Evolutionary conservation across 176 grass and related monocot genomes (phyloP), one percentile per base, ranked within the genome.

Genomic region (Musa schizocarpa): DNA sequence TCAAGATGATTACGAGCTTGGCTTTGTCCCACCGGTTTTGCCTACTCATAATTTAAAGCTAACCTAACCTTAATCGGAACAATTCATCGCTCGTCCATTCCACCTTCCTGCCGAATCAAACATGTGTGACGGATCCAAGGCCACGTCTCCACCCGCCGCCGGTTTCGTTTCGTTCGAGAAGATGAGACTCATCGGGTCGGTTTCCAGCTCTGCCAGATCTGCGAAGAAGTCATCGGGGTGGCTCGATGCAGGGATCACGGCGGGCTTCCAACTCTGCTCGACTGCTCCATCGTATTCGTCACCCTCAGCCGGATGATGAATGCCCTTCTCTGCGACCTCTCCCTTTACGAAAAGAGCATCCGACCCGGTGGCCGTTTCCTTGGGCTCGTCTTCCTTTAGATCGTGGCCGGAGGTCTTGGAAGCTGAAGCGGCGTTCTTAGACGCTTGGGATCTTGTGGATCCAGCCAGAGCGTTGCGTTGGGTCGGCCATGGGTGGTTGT

Each of bases 171-270:
- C 78, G 64, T 68, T 78, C 10, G 85, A 82, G 59, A 87, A 72
- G 14, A 79, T 76, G 57, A 82, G 75, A 20, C 64, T 78, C 78
- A 79, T 62, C 1, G 85, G 85, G 52, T 87, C 76, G 0, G 70
- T 1, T 52, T 86, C 85, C 58, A 78, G 22, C 27, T 75, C 77
- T 1, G 71, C 26, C 1, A 73, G 27, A 22, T 76, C 74, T 13
- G 56, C 8, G 74, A 76, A 76, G 56, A 76, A 76, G 77, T 80
- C 81, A 19, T 77, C 81, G 9, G 48, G 13, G 16, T 62, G 54
- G 29, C 14, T 27, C 26, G 26, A 27, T 27, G 1, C 34, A 12
- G 65, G 64, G 17, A 53, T 24, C 23, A 50, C 68, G 14, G 68
- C 48, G 25, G 77, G 64, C 26, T 23, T 79, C 53, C 70, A 79